Evolutionary conservation across 2,329 filamentous ascomycete species (phyloP).

Genomic region (Knufia fluminis): DNA sequence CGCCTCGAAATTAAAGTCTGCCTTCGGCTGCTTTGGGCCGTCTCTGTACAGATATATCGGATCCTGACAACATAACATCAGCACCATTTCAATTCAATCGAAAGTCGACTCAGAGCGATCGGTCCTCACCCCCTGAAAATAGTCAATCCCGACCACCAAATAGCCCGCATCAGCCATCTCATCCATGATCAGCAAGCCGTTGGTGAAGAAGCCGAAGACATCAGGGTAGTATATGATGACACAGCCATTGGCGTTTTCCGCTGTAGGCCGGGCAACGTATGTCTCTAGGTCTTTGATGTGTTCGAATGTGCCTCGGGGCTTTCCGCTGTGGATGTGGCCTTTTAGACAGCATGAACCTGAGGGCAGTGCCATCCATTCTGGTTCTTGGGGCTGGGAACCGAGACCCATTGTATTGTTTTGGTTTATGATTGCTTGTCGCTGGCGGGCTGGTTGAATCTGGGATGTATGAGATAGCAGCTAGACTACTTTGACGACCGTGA

Average conservation of each 20-base stretch:
- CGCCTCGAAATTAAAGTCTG: slow-evolving; percentile 40
- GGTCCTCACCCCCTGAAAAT: slow-evolving; percentile 34
- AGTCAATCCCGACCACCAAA: slow-evolving; percentile 36
- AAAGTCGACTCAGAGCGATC: too few species aligned
- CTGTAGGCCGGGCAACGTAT: slow-evolving; percentile 28
- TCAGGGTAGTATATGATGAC: slow-evolving; percentile 40
- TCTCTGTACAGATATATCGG: slow-evolving; percentile 35
- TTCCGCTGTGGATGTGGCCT: slow-evolving; percentile 33
- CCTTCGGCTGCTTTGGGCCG: slow-evolving; percentile 24
- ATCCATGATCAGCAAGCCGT: slow-evolving; percentile 40
- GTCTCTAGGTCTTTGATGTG: slow-evolving; percentile 31
- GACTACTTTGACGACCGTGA: too few species aligned
- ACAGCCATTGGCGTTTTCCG: slow-evolving; percentile 31
- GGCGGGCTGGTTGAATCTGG: too few species aligned
- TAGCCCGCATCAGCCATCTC: slow-evolving; percentile 39
- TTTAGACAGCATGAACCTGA: slow-evolving; percentile 30
- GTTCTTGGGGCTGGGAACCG: not conserved
- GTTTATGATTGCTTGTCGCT: too few species aligned
- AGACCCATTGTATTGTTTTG: not conserved
- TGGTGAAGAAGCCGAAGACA: slow-evolving; percentile 37
- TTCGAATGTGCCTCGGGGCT: slow-evolving; percentile 29
- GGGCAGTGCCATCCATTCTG: slow-evolving; percentile 12
- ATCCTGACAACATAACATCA: slow-evolving; percentile 32
- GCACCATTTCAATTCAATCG: too few species aligned
- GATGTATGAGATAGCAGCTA: too few species aligned